Evolutionary conservation across 192 early-diverging fungal species (phyloP).

Genomic region (Mortierella antarctica): DNA sequence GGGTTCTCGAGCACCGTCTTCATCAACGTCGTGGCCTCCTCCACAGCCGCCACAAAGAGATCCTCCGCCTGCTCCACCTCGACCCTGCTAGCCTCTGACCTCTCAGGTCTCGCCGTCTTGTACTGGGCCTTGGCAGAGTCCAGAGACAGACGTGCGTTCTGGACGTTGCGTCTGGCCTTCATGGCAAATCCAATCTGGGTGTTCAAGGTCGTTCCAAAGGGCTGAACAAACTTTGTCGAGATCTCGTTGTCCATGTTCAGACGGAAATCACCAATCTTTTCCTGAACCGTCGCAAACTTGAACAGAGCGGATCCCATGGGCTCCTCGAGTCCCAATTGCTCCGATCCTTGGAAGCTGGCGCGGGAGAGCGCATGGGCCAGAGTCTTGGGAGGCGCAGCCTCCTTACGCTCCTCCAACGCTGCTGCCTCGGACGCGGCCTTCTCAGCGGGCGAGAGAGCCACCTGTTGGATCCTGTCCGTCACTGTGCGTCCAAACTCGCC

Average conservation of each 20-base stretch:
- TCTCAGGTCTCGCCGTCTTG: conserved; percentile 76
- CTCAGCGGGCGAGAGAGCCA: conserved; percentile 65
- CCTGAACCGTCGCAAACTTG: conserved; percentile 88
- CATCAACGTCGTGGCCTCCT: conserved; percentile 96
- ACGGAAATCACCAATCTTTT: conserved; percentile 85
- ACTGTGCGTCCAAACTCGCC: conserved; percentile 79
- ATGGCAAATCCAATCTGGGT: conserved; percentile 82
- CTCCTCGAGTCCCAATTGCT: conserved; percentile 79
- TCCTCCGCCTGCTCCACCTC: conserved; percentile 96
- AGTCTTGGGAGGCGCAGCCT: conserved; percentile 64
- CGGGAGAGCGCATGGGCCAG: conserved; percentile 81
- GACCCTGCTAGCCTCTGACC: conserved; percentile 76
- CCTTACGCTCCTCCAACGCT: conserved; percentile 32
- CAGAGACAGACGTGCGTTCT: conserved; percentile 81
- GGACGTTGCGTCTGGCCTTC: conserved; percentile 89
- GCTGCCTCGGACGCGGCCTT: conserved; percentile 54
- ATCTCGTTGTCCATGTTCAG: conserved; percentile 81
- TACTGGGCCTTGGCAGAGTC: conserved; percentile 88
- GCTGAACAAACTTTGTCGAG: conserved; percentile 78
- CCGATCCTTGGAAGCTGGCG: conserved; percentile 73
- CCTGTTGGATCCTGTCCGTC: conserved; percentile 67
- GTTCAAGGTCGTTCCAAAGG: conserved; percentile 77
- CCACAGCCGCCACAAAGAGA: conserved; percentile 93
- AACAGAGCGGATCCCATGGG: conserved; percentile 87
- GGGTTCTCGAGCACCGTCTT: conserved; percentile 90